Conservation (phyloP, 495 filamentous ascomycete genomes). For the Eremomyces bilateralis region DNA sequence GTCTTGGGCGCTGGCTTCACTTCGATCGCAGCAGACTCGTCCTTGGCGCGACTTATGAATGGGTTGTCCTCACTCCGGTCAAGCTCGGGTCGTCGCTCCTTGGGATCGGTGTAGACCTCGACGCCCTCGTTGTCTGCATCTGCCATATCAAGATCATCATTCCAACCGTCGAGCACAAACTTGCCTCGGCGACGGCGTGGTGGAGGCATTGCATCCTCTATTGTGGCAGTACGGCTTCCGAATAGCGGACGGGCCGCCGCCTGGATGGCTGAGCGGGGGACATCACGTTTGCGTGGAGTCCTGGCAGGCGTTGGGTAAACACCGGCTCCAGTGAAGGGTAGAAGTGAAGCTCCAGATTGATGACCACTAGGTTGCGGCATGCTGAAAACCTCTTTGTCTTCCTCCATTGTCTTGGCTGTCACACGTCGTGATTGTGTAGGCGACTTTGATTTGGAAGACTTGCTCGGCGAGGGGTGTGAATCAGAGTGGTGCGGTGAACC, state of each 20-base stretch:
- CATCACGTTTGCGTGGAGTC: constrained; percentile 56
- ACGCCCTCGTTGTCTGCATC: constrained; percentile 29
- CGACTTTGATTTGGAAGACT: background rate
- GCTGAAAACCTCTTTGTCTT: constrained; percentile 7
- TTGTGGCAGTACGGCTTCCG: constrained; percentile 20
- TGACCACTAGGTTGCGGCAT: constrained; percentile 8
- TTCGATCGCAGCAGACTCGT: constrained; percentile 2
- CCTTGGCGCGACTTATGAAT: constrained; percentile 32
- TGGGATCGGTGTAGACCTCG: constrained; percentile 73
- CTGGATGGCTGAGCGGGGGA: constrained; percentile 29
- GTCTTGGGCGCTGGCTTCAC: too few relatives aligned
- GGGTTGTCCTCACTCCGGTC: constrained; percentile 50
- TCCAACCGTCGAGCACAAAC: constrained; percentile 48
- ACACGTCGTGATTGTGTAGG: background rate
- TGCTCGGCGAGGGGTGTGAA: constrained; percentile 3
- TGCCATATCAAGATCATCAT: constrained; percentile 27
- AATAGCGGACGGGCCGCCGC: constrained; percentile 60
- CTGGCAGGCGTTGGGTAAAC: constrained; percentile 82
- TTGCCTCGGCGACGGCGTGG: constrained; percentile 31
- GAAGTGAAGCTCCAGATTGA: constrained; percentile 6
- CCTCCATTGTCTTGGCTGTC: constrained; percentile 3
- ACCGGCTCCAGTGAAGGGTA: background rate
- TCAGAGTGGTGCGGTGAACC: background rate
- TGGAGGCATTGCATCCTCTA: constrained; percentile 36
- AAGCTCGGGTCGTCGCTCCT: constrained; percentile 58